These are phyloP conservation scores for Eragrostis curvula DNA, from an alignment of 176 grass and related monocot genomes.

Conservation along the genomic window DNA sequence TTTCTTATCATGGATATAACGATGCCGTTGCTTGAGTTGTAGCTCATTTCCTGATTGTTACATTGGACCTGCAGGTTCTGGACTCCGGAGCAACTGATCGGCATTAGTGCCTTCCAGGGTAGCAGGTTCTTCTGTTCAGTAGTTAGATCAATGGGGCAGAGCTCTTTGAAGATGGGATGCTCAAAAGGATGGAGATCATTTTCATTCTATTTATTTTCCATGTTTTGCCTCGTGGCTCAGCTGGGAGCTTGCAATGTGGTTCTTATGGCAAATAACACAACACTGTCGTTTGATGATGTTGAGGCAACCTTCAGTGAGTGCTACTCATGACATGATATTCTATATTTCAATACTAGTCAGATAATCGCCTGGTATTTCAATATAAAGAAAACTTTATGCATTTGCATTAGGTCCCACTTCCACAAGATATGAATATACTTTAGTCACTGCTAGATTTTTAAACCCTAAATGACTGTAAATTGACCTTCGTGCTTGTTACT, in stretches of 20 bases:
- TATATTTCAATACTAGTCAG: constrained; percentile 13
- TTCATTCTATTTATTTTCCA: constrained; percentile 21
- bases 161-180: constrained; percentile 31
- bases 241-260: constrained; percentile 60
- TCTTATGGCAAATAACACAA: constrained; percentile 63
- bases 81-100: neutral
- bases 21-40: too few species aligned
- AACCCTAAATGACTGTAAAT: neutral
- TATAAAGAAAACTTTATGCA: neutral
- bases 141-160: neutral
- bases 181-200: constrained; percentile 30
- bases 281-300: constrained; percentile 65
- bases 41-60: neutral
- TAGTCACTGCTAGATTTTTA: neutral
- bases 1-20: too few species aligned
- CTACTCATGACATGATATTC: constrained; percentile 15
- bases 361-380: constrained; percentile 10
- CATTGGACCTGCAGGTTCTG: neutral
- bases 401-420: neutral
- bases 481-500: neutral
- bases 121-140: neutral
- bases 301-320: constrained; percentile 81
- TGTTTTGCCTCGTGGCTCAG: constrained; percentile 50
- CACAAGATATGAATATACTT: neutral
- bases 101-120: neutral